Evolutionary conservation across 768 basidiomycete genomes (phyloP), one percentile per base, ranked within the genome.

Genomic region (Tricholoma matsutake): DNA sequence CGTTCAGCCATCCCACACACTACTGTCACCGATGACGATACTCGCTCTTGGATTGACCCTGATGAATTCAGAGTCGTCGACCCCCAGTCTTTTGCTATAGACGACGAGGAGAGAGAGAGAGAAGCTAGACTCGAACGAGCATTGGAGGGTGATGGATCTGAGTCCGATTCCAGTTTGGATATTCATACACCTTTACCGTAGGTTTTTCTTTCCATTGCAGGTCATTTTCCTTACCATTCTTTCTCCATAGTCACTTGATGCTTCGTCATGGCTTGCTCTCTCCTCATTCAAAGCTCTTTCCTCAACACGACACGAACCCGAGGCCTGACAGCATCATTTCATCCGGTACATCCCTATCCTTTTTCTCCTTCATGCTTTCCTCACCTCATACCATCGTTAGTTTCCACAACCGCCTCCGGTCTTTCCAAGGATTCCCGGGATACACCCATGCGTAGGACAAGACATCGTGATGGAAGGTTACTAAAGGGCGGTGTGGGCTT

Each of bases 171-270:
- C 16, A 86, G 85, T 70, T 68, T 88, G 54, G 87, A 89, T 72
- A 66, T 89, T 32, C 86, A 88, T 65, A 89, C 87, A 1, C 86
- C 87, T 0, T 69, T 89, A 8, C 86, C 87, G 87, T 88, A 65
- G 72, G 87, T 83, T 8, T 61, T 9, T 59, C 11, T 59, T 54
- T 57, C 41, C 47, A 35, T 53, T 57, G 22, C 13, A 9, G 8
- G 29, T 57, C 57, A 59, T 35, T 60, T 56, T 64, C 39, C 57
- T 25, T 20, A 47, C 29, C 49, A 13, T 59, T 59, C 32, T 61
- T 51, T 1, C 55, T 51, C 4, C 57, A 8, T 63, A 89, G 87
- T 1, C 81, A 86, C 64, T 69, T 89, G 39, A 88, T 89, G 86
- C 71, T 89, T 37, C 80, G 82, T 8, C 82, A 87, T 52, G 88